Evolutionary conservation across 345 rosid genomes (phyloP), one percentile per base, ranked within the genome.

Genomic region (Gossypium herbaceum): DNA sequence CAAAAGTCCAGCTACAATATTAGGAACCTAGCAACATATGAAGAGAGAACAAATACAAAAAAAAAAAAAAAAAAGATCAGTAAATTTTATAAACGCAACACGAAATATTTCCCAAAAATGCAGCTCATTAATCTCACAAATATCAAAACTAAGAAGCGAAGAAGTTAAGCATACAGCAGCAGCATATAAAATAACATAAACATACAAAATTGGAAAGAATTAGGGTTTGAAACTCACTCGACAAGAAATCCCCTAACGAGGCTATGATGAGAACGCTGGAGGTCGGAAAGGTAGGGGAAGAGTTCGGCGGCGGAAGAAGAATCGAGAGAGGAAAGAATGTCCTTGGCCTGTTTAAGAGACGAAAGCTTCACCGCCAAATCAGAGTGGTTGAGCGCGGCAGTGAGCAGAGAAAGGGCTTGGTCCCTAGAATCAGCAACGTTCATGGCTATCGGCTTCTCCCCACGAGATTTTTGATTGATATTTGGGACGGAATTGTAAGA

Each of bases 301-400:
- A 92, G 83, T 80, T 92, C 97, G 63, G 91, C 84, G 45, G 94
- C 92, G 17, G 82, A 80, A 60, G 97, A 81, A 51, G 94, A 83
- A 54, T 89, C 93, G 69, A 86, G 72, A 59, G 97, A 86, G 51
- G 86, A 82, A 24, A 94, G 77, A 39, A 94, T 85, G 79, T 87
- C 94, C 73, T 79, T 94, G 75, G 88, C 91, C 86, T 92, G 97
- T 68, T 84, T 86, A 11, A 94, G 82, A 65, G 98, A 94, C 56
- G 97, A 92, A 45, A 94, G 89, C 91, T 91, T 94, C 41, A 92
- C 95, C 4, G 90, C 88, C 85, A 94, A 85, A 85, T 89, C 95
- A 71, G 90, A 82, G 58, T 92, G 97, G 86, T 82, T 85, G 74
- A 84, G 90, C 19, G 94, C 92, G 12, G 97, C 94, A 63, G 92